Conservation (phyloP, 2,329 filamentous ascomycete genomes). For the Pyrenochaeta sp. region DNA sequence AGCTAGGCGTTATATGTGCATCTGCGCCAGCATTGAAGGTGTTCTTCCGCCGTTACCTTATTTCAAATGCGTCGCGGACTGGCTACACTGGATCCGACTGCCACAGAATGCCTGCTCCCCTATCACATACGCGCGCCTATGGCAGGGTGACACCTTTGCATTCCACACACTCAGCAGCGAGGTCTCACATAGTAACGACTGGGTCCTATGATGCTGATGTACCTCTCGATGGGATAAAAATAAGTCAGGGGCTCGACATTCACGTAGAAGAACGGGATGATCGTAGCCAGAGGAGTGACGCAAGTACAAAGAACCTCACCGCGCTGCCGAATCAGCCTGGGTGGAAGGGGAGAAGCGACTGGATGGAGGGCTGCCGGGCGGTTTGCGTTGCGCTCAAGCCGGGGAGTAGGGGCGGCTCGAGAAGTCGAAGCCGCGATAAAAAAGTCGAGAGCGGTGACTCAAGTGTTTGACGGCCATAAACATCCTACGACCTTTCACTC, state of each 20-base stretch:
- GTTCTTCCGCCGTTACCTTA: slow-evolving; percentile 54
- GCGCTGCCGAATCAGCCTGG: slow-evolving; percentile 17
- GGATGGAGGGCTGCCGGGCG: slow-evolving; percentile 27
- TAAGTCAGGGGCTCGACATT: slow-evolving; percentile 31
- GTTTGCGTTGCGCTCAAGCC: slow-evolving; percentile 25
- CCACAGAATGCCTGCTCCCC: slow-evolving; percentile 5
- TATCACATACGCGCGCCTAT: slow-evolving; percentile 5
- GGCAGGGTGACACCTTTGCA: not conserved
- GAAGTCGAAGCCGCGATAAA: slow-evolving; percentile 2
- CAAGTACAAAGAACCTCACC: slow-evolving; percentile 30
- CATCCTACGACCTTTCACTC: not conserved
- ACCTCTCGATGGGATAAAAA: slow-evolving; percentile 31
- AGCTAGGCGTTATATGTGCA: slow-evolving; percentile 54
- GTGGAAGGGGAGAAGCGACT: slow-evolving; percentile 13
- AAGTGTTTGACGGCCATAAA: not conserved
- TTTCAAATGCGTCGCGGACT: slow-evolving; percentile 15
- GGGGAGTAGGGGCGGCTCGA: slow-evolving; percentile 8
- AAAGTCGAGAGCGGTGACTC: slow-evolving; percentile 12
- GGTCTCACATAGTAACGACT: slow-evolving; percentile 17
- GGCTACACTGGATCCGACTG: slow-evolving; percentile 15
- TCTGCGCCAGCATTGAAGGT: slow-evolving; percentile 55
- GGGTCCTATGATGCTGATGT: slow-evolving; percentile 14
- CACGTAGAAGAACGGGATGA: slow-evolving; percentile 31
- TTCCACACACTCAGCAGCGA: slow-evolving; percentile 2
- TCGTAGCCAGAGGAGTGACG: slow-evolving; percentile 24